Conservation (phyloP, 768 basidiomycete species). For the Termitomyces sp. region DNA sequence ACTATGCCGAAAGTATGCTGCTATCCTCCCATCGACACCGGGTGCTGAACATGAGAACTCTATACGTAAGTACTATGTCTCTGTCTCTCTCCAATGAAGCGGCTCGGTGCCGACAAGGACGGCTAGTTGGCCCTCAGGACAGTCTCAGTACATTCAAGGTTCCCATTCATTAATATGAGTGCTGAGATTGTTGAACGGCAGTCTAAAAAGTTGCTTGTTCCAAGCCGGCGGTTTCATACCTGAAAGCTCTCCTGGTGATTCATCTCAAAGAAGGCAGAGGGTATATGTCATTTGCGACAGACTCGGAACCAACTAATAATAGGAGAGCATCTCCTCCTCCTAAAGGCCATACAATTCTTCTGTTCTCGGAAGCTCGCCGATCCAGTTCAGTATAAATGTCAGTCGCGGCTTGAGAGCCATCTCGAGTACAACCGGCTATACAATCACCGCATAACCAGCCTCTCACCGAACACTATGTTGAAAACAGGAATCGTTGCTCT, state of each 20-base stretch:
- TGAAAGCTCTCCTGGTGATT: not conserved
- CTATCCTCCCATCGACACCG: not conserved
- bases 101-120: not conserved
- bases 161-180: not conserved
- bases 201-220: too few relatives aligned
- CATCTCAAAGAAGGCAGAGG: not conserved
- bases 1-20: not conserved
- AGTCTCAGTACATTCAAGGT: not conserved
- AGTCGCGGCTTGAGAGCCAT: not conserved
- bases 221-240: too few relatives aligned
- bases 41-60: not conserved
- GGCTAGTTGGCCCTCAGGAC: not conserved
- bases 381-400: not conserved
- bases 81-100: not conserved
- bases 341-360: not conserved
- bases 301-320: not conserved
- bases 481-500: not conserved
- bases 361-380: not conserved
- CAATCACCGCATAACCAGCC: not conserved
- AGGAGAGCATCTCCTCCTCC: not conserved
- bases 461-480: conserved; percentile 1
- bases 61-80: not conserved
- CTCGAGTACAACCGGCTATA: not conserved
- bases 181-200: not conserved
- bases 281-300: not conserved